Evolutionary conservation across 2,329 filamentous ascomycete species (phyloP).

Genomic region (Aspergillus quadrilineatus): DNA sequence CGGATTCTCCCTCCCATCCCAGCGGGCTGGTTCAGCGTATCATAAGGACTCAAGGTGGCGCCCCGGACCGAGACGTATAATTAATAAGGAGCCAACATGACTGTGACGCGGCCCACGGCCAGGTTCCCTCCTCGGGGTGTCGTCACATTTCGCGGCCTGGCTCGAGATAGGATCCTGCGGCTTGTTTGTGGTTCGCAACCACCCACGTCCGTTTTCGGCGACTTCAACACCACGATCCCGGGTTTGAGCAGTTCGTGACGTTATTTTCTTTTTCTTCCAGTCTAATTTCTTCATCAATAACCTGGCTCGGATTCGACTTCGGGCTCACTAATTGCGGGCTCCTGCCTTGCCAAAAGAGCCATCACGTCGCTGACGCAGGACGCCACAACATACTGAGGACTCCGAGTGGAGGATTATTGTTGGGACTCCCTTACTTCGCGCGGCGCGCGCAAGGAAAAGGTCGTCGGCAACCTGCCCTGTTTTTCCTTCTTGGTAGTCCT

Average conservation of each 20-base stretch:
- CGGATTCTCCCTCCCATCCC: slow-evolving; percentile 17
- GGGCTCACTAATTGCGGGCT: slow-evolving; percentile 10
- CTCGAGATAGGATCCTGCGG: not conserved
- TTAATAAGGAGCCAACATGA: slow-evolving; percentile 9
- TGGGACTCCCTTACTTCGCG: slow-evolving; percentile 17
- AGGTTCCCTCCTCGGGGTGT: not conserved
- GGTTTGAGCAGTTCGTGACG: slow-evolving; percentile 2
- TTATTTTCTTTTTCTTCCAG: slow-evolving; percentile 5
- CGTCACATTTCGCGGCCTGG: not conserved
- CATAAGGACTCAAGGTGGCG: not conserved
- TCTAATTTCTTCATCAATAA: not conserved
- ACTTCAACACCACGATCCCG: slow-evolving; percentile 3
- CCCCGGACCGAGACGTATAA: slow-evolving; percentile 14
- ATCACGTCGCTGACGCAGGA: slow-evolving; percentile 6
- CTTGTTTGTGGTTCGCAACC: slow-evolving; percentile 7
- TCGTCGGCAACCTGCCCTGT: slow-evolving; percentile 3
- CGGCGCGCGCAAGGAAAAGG: slow-evolving; percentile 5
- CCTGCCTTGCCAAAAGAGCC: slow-evolving; percentile 1
- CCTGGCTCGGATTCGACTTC: slow-evolving; percentile 6
- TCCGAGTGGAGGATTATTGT: slow-evolving; percentile 7
- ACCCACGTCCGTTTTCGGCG: slow-evolving; percentile 10
- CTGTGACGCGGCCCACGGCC: slow-evolving; percentile 2
- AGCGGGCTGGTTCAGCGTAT: slow-evolving; percentile 19
- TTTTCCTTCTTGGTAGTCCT: slow-evolving; percentile 1
- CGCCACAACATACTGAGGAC: slow-evolving; percentile 10